Evolutionary conservation across 2,329 filamentous ascomycete genomes (phyloP).

Genomic region (Canariomyces notabilis): DNA sequence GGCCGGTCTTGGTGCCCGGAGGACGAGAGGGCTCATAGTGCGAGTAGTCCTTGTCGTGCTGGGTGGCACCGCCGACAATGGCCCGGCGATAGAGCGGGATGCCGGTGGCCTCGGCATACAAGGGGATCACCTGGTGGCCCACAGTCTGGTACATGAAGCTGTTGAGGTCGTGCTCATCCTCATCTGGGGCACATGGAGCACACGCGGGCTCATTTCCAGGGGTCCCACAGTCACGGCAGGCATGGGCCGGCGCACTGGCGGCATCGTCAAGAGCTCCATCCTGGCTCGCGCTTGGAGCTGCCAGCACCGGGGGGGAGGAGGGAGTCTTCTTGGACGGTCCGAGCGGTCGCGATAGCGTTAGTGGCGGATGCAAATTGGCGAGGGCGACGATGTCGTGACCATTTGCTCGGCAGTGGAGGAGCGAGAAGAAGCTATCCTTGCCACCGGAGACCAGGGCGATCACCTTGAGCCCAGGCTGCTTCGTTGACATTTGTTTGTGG

Average conservation of each 20-base stretch:
- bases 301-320: slow-evolving; percentile 5
- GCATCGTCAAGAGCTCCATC: slow-evolving; percentile 6
- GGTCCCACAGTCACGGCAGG: slow-evolving; percentile 8
- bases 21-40: slow-evolving; percentile 5
- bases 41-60: slow-evolving; percentile 66
- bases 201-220: slow-evolving; percentile 28
- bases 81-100: slow-evolving; percentile 78
- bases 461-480: slow-evolving; percentile 55
- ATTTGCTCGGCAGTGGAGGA: slow-evolving; percentile 83
- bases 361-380: slow-evolving; percentile 74
- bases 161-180: slow-evolving; percentile 65
- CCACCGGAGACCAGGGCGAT: slow-evolving; percentile 93
- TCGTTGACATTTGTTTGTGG: slow-evolving; percentile 6
- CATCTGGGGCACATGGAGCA: slow-evolving; percentile 29
- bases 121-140: slow-evolving; percentile 77
- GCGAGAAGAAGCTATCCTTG: slow-evolving; percentile 93
- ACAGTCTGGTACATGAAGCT: slow-evolving; percentile 99
- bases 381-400: slow-evolving; percentile 82
- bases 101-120: slow-evolving; percentile 73
- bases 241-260: slow-evolving; percentile 8
- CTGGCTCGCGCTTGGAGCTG: slow-evolving; percentile 7
- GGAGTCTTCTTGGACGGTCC: slow-evolving; percentile 1
- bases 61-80: slow-evolving; percentile 67
- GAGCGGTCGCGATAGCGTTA: neutral
- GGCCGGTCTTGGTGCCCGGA: neutral